phyloP scores from a whole-genome alignment of 2,329 filamentous ascomycete genomes.

The Pseudogymnoascus sp. region DNA sequence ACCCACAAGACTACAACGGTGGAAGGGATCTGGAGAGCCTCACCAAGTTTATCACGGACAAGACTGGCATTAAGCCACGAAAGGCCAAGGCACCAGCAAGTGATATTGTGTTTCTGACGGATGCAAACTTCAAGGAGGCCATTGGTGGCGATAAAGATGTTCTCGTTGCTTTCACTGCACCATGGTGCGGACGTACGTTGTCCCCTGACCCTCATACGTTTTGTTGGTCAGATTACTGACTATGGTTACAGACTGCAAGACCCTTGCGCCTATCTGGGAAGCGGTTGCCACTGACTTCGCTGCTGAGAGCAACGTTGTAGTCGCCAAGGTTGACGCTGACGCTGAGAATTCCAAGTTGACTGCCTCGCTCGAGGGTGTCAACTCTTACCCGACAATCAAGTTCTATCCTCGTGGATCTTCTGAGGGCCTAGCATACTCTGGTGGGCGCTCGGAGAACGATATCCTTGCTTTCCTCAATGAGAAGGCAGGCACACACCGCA shows the following conservation, averaged over 20 bases:
- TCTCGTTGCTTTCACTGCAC: conserved; percentile 92
- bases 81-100: conserved; percentile 65
- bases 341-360: conserved; percentile 74
- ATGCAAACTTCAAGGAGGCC: conserved; percentile 66
- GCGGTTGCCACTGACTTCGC: conserved; percentile 73
- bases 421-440: conserved; percentile 62
- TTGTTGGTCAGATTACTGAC: conserved; percentile 15
- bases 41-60: conserved; percentile 70
- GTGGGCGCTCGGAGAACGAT: conserved; percentile 67
- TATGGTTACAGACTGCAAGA: conserved; percentile 76
- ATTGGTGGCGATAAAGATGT: conserved; percentile 84
- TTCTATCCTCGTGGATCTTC: conserved; percentile 85
- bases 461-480: conserved; percentile 78
- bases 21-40: conserved; percentile 84
- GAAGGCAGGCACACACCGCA: conserved; percentile 80
- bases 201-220: not conserved
- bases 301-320: conserved; percentile 67
- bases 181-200: conserved; percentile 93
- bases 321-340: conserved; percentile 96
- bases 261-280: conserved; percentile 84
- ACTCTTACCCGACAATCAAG: conserved; percentile 93
- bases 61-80: conserved; percentile 78
- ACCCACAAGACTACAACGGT: conserved; percentile 75
- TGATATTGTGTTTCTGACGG: conserved; percentile 70
- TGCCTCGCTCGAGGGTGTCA: conserved; percentile 67